Evolutionary conservation across 2,329 filamentous ascomycete genomes (phyloP).

Genomic region (Colletotrichum limetticola): DNA sequence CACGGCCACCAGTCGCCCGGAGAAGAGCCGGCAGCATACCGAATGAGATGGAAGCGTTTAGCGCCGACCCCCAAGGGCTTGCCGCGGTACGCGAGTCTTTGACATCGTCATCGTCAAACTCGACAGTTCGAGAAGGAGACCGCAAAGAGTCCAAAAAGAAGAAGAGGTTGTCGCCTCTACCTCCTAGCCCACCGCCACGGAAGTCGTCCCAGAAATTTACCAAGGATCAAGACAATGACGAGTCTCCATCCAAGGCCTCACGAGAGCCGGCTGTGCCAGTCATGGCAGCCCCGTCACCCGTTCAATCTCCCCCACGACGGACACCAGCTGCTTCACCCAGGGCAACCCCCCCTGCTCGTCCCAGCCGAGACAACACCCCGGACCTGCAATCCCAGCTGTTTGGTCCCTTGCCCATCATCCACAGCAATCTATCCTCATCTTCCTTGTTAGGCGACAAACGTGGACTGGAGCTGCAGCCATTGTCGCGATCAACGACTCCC

Average conservation of each 20-base stretch:
- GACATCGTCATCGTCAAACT: constrained; percentile 78
- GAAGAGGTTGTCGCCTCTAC: constrained; percentile 56
- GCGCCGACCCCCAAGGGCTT: constrained; percentile 66
- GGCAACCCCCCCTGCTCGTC: constrained; percentile 64
- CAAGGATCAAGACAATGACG: constrained; percentile 47
- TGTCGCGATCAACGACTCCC: constrained; percentile 48
- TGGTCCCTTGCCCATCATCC: constrained; percentile 66
- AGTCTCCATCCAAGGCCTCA: constrained; percentile 51
- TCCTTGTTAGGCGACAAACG: constrained; percentile 59
- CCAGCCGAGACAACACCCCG: constrained; percentile 75
- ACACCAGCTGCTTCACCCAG: constrained; percentile 43
- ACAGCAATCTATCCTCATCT: constrained; percentile 67
- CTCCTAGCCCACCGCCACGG: constrained; percentile 70
- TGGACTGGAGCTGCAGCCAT: constrained; percentile 50
- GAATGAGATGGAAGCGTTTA: constrained; percentile 58
- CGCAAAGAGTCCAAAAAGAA: constrained; percentile 54
- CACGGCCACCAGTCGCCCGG: constrained; percentile 69
- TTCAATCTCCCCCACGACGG: constrained; percentile 39
- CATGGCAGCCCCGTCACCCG: constrained; percentile 37
- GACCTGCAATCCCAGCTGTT: constrained; percentile 68
- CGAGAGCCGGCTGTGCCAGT: constrained; percentile 41
- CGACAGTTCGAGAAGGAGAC: constrained; percentile 69
- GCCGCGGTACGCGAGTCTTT: constrained; percentile 75
- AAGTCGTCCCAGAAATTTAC: constrained; percentile 69
- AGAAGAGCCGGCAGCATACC: constrained; percentile 66